Evolutionary conservation across 192 early-diverging fungal genomes (phyloP), one percentile per base, ranked within the genome.

Genomic region (Coemansia sp.): DNA sequence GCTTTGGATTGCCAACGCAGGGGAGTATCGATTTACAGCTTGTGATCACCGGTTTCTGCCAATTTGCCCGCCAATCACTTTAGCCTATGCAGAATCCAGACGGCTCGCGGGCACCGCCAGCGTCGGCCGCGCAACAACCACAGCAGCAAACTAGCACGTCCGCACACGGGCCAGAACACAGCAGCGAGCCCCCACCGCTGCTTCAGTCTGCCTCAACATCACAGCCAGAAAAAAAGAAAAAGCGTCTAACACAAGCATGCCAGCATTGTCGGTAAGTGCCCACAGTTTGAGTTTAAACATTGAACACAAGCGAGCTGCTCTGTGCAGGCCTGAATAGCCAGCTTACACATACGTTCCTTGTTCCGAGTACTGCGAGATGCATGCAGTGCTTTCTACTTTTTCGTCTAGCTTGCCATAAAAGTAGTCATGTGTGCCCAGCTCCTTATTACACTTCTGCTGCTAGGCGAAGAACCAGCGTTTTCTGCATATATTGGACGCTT

Each of bases 181-280:
- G 23, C 46, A 60, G 45, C 43, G 52, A 37, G 11, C 28, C 55
- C 1, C 62, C 54, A 34, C 48, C 48, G 41, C 34, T 36, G 30
- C 38, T 49, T 15, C 11, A 15, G 14, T 18, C 37, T 20, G 30
- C 41, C 21, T 12, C 49, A 47, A 28, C 58, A 39, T 36, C 55
- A 0, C 61, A 45, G 43, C 69, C 53, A 15, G 53, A 62, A 42
- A 69, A 67, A 34, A 77, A 77, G 41, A 77, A 77, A 54, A 77
- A 77, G 57, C 74, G 74, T 43, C 67, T 77, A 38, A 77, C 74
- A 3, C 74, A 77, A 56, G 74, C 74, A 34, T 77, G 74, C 28
- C 74, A 77, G 53, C 60, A 77, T 38, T 77, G 74, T 64, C 70
- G 74, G 74, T 77, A 71, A 53, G 66, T 47, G 5, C 45, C 11